These are phyloP conservation scores for Populus ilicifolia DNA, from an alignment of 345 rosid genomes.

Conservation along the genomic window DNA sequence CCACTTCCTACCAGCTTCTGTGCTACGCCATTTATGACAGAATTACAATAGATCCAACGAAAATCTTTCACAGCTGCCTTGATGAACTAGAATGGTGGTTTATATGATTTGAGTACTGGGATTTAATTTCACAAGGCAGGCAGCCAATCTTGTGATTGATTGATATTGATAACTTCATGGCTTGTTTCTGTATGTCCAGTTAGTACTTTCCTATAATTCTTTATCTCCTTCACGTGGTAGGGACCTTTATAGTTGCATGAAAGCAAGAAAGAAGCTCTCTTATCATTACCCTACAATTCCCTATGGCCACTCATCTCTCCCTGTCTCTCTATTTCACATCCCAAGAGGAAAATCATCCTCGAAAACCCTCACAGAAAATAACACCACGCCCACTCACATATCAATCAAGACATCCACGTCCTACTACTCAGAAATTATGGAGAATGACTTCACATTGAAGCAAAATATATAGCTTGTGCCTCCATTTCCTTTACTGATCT, in stretches of 20 bases:
- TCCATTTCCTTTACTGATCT: neutral
- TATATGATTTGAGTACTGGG: too few species aligned
- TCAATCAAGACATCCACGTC: neutral
- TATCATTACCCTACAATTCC: neutral
- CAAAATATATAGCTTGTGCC: neutral
- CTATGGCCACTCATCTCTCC: neutral
- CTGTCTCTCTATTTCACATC: neutral
- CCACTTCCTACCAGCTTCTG: too few species aligned
- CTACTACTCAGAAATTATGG: neutral
- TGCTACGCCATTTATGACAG: too few species aligned
- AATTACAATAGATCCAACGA: too few species aligned
- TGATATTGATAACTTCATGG: neutral
- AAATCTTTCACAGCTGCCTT: too few species aligned
- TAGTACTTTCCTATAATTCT: neutral
- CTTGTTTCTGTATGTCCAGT: neutral
- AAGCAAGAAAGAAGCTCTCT: neutral
- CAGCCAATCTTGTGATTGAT: neutral
- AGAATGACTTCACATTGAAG: constrained; percentile 2
- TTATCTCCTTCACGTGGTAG: constrained; percentile 30
- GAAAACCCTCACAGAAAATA: neutral
- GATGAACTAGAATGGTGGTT: too few species aligned
- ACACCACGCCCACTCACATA: neutral
- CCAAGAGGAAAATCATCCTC: constrained; percentile 11
- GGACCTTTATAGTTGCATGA: constrained; percentile 14
- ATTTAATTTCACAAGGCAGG: neutral